Percentiles rank a stretch among this genome's conserved stretches.
phyloP scores from a whole-genome alignment of 2,329 filamentous ascomycete genomes.

The Alternaria gaisen region DNA sequence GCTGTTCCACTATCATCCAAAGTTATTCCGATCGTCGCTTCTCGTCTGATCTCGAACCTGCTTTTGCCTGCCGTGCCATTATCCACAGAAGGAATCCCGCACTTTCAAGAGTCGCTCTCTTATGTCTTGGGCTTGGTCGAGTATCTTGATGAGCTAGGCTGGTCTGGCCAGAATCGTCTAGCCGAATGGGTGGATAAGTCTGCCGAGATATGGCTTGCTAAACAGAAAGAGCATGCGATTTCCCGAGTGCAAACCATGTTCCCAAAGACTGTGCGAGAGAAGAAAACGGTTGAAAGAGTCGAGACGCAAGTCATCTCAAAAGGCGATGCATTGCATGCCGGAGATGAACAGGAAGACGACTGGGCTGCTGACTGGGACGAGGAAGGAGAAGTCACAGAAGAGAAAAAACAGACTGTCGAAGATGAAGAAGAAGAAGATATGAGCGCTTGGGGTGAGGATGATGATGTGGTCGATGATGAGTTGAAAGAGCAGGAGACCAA shows the following conservation, averaged over 20 bases:
- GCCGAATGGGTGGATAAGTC: constrained; percentile 82
- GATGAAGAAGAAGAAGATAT: constrained; percentile 62
- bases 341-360: constrained; percentile 62
- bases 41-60: constrained; percentile 76
- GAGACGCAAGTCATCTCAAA: constrained; percentile 82
- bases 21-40: constrained; percentile 74
- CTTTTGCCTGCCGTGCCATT: constrained; percentile 79
- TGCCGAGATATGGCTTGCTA: constrained; percentile 84
- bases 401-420: constrained; percentile 43
- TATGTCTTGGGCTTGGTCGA: constrained; percentile 71
- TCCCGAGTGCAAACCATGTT: constrained; percentile 77
- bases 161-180: constrained; percentile 69
- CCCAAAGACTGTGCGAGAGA: constrained; percentile 69
- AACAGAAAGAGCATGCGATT: constrained; percentile 81
- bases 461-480: constrained; percentile 39
- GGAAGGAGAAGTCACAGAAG: constrained; percentile 50
- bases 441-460: constrained; percentile 59
- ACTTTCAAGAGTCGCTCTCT: constrained; percentile 76
- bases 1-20: constrained; percentile 68
- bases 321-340: constrained; percentile 71
- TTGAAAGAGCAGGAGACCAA: constrained; percentile 42
- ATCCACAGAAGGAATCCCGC: constrained; percentile 73
- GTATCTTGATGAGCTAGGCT: constrained; percentile 68
- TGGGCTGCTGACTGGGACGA: constrained; percentile 86
- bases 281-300: constrained; percentile 79